phyloP scores from a whole-genome alignment of 2,329 filamentous ascomycete species.

The Hortaea sp. region DNA sequence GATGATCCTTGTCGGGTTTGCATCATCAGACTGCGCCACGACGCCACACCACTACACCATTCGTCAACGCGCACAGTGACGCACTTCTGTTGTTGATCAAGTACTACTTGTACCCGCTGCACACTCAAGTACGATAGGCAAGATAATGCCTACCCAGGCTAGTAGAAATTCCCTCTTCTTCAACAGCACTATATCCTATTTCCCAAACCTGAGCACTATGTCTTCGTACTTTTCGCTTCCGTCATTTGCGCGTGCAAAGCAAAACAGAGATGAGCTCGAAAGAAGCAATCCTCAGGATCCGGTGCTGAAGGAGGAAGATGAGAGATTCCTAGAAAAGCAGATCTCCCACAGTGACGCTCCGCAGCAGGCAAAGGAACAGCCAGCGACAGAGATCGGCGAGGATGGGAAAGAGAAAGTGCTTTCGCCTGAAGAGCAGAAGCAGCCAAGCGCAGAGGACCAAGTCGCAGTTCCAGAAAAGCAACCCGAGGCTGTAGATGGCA shows the following conservation, averaged over 20 bases:
- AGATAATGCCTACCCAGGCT: not conserved
- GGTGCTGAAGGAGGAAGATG: conserved; percentile 52
- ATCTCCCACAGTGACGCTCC: conserved; percentile 15
- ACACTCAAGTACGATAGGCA: too few relatives aligned
- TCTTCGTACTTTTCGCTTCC: conserved; percentile 25
- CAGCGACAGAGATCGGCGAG: conserved; percentile 12
- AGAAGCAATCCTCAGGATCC: conserved; percentile 28
- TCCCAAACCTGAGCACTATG: conserved; percentile 7
- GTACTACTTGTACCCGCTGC: too few relatives aligned
- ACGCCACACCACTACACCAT: not conserved
- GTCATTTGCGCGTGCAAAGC: conserved; percentile 26
- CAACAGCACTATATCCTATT: not conserved
- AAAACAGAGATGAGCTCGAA: conserved; percentile 26
- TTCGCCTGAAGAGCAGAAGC: conserved; percentile 13
- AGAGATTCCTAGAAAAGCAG: conserved; percentile 41
- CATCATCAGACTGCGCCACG: too few relatives aligned
- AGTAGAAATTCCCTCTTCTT: not conserved
- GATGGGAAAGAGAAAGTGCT: conserved; percentile 15
- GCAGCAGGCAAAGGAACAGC: conserved; percentile 9
- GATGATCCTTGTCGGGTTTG: too few relatives aligned
- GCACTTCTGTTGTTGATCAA: not conserved
- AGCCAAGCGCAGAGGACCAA: conserved; percentile 19
- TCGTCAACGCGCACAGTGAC: conserved; percentile 1
- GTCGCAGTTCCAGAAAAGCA: conserved; percentile 21
- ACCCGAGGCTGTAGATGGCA: conserved; percentile 24